Percentiles rank a stretch among this genome's conserved stretches.
phyloP scores from a whole-genome alignment of 768 basidiomycete genomes.

The Pleurotus tuoliensis region DNA sequence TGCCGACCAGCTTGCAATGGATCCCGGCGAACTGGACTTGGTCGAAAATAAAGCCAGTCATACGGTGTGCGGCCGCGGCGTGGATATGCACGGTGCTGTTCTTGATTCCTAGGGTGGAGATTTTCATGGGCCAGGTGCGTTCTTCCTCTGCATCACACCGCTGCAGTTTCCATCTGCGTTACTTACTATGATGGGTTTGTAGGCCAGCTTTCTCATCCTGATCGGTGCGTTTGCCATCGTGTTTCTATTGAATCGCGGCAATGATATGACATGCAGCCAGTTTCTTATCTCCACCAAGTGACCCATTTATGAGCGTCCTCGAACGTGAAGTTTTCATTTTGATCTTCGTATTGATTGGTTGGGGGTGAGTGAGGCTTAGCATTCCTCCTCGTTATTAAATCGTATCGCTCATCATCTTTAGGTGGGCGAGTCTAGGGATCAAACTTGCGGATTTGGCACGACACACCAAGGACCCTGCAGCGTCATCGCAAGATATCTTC shows the following conservation, averaged over 20 bases:
- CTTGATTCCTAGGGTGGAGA: conserved; percentile 46
- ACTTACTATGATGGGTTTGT: background rate
- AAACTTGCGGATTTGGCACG: conserved; percentile 59
- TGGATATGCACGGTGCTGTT: conserved; percentile 62
- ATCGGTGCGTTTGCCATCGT: conserved; percentile 36
- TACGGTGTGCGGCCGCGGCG: conserved; percentile 58
- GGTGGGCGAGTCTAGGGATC: conserved; percentile 67
- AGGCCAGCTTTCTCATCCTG: conserved; percentile 66
- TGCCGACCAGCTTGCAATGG: conserved; percentile 43
- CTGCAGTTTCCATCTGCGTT: background rate
- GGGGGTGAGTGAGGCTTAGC: conserved; percentile 49
- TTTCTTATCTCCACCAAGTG: conserved; percentile 63
- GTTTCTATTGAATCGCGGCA: background rate
- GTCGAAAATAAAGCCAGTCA: conserved; percentile 57
- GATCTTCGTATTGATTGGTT: conserved; percentile 41
- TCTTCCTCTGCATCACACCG: background rate
- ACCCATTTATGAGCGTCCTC: conserved; percentile 64
- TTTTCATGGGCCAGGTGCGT: conserved; percentile 54
- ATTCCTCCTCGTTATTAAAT: background rate
- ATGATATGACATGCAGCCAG: conserved; percentile 34
- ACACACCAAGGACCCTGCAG: conserved; percentile 32
- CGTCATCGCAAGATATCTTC: conserved; percentile 33
- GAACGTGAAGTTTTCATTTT: conserved; percentile 62
- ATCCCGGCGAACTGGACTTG: conserved; percentile 53
- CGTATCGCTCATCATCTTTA: conserved; percentile 18